A percentile compares a stretch with the other conserved stretches of the same genome.
Evolutionary conservation across 495 filamentous ascomycete species (phyloP).

Genomic region (Penicillium bialowiezense): DNA sequence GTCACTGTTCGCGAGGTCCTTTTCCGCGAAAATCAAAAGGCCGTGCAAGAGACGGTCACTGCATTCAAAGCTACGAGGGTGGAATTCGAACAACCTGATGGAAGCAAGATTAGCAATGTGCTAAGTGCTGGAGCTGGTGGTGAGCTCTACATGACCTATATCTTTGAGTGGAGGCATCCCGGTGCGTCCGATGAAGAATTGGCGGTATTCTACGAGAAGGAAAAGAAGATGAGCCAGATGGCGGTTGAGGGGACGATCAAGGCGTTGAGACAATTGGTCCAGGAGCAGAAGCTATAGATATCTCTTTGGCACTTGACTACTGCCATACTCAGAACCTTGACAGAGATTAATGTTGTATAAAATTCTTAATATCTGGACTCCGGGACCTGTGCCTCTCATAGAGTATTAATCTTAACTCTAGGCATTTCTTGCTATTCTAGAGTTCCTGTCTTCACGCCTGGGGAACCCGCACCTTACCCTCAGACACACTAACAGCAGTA

Average conservation of each 20-base stretch:
- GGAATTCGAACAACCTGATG: slow-evolving; percentile 34
- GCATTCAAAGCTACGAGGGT: slow-evolving; percentile 23
- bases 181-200: slow-evolving; percentile 31
- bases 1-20: slow-evolving; percentile 25
- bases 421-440: no score
- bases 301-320: no score
- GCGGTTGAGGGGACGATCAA: slow-evolving; percentile 38
- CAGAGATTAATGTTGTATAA: slow-evolving; percentile 5
- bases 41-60: slow-evolving; percentile 24
- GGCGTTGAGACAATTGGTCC: slow-evolving; percentile 30
- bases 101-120: slow-evolving; percentile 45
- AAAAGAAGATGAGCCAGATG: slow-evolving; percentile 24
- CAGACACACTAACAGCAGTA: slow-evolving; percentile 56
- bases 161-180: slow-evolving; percentile 50
- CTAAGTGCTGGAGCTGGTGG: slow-evolving; percentile 43
- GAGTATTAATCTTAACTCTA: no score
- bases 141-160: slow-evolving; percentile 52
- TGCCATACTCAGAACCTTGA: no score
- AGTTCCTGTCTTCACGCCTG: slow-evolving; percentile 14
- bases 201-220: slow-evolving; percentile 24
- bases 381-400: no score
- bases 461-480: slow-evolving; percentile 39
- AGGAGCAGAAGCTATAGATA: slow-evolving; percentile 25
- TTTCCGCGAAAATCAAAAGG: slow-evolving; percentile 20
- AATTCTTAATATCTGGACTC: neutral